Base-by-base conservation (phyloP, 1,284 basidiomycete species). In the Sutorius eximius region DNA sequence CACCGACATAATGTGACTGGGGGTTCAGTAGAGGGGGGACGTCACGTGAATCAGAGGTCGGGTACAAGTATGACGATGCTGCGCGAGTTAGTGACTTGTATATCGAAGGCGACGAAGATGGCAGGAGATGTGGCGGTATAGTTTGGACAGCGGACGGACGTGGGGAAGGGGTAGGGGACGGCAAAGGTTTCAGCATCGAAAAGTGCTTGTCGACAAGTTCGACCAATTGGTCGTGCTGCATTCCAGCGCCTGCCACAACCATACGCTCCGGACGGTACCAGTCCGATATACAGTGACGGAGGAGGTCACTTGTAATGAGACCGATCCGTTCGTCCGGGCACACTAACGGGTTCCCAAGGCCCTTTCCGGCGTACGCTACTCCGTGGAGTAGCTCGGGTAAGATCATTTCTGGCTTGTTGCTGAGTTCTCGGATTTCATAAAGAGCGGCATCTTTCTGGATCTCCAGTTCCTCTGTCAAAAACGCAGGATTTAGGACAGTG, bases 191-290 rank as follows among this genome's bases (percentile, higher is more conserved):
- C 43, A 95, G 75, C 15, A 81, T 81, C 13, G 93, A 91, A 69
- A 98, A 98, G 67, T 89, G 81, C 70, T 89, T 87, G 69, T 95
- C 83, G 0, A 85, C 82, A 20, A 95, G 78, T 64, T 93, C 89
- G 24, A 98, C 89, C 4, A 99, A 81, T 61, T 93, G 82, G 63
- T 93, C 85, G 68, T 98, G 96, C 20, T 79, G 82, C 83, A 99
- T 91, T 11, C 96, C 96, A 3, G 91, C 90, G 22, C 94, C 95
- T 3, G 96, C 95, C 45, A 98, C 81, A 45, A 98, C 95, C 81
- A 98, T 95, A 49, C 93, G 77, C 66, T 98, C 94, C 1, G 96
- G 95, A 46, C 83, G 80, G 73, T 94, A 98, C 95, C 94, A 98
- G 42, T 87, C 83, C 53, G 78, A 75, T 79, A 92, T 86, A 63